These are phyloP conservation scores for Saccharomyces pastorianus DNA, from an alignment of 1,139 yeast genomes.

Conservation along the genomic window DNA sequence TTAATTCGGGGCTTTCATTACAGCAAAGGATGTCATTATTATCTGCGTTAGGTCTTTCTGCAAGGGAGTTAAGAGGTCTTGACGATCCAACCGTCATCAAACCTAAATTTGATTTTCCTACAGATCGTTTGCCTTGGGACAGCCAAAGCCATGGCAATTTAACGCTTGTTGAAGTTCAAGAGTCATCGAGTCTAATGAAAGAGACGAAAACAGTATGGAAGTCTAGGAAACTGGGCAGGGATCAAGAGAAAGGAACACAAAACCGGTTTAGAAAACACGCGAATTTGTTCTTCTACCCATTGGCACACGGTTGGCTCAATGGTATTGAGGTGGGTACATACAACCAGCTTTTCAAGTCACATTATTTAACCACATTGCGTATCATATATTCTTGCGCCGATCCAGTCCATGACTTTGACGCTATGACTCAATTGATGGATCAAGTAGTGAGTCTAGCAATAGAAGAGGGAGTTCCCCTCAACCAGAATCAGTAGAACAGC, in stretches of 20 bases:
- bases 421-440: conserved; percentile 29
- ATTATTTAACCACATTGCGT: conserved; percentile 32
- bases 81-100: conserved; percentile 39
- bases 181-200: conserved; percentile 6
- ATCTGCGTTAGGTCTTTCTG: conserved; percentile 49
- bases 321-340: conserved; percentile 34
- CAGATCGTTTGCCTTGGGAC: conserved; percentile 28
- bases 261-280: conserved; percentile 32
- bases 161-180: conserved; percentile 9
- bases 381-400: conserved; percentile 31
- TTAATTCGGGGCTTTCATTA: conserved; percentile 58
- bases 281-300: conserved; percentile 32
- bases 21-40: conserved; percentile 54
- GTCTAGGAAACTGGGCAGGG: conserved; percentile 27
- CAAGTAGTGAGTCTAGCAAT: conserved; percentile 17
- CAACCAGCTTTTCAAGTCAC: conserved; percentile 32
- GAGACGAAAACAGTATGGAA: conserved; percentile 26
- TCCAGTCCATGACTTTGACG: conserved; percentile 32
- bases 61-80: conserved; percentile 56
- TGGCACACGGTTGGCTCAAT: conserved; percentile 34
- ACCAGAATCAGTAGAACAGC: not conserved
- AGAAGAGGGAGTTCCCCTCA: conserved; percentile 15
- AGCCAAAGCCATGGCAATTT: conserved; percentile 4
- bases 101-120: conserved; percentile 32
- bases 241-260: conserved; percentile 5